phyloP scores from a whole-genome alignment of 257 asterid species.

The Nicotiana sylvestris region DNA sequence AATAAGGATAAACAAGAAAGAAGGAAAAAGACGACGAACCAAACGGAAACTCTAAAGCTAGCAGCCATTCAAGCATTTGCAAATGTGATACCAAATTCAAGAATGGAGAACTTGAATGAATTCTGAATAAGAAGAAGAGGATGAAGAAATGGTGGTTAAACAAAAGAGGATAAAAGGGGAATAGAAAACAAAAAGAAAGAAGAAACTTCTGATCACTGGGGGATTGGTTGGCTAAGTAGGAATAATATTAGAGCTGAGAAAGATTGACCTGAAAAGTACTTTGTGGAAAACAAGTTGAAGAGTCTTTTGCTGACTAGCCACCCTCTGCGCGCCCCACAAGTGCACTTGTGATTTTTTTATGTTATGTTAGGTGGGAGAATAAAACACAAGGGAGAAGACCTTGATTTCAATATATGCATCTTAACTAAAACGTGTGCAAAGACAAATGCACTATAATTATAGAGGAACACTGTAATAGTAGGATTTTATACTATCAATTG shows the following conservation, averaged over 20 bases:
- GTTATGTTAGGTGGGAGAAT: neutral
- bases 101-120: neutral
- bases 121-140: neutral
- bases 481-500: neutral
- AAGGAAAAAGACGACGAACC: constrained; percentile 11
- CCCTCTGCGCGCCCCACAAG: constrained; percentile 3
- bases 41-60: neutral
- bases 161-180: neutral
- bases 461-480: neutral
- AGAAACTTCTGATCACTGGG: neutral
- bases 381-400: neutral
- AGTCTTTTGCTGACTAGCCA: constrained; percentile 1
- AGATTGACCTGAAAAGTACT: constrained; percentile 2
- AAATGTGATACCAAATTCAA: neutral
- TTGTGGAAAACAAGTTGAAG: constrained; percentile 1
- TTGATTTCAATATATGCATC: neutral
- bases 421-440: constrained; percentile 17
- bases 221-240: neutral
- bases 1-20: constrained; percentile 17
- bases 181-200: neutral
- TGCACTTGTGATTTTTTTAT: neutral
- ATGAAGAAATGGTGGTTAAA: neutral
- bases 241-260: constrained; percentile 5
- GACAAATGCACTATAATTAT: neutral
- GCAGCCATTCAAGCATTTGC: neutral